Percentiles rank a stretch among this genome's conserved stretches.
phyloP scores from a whole-genome alignment of 73 alveolate species.

The Paramecium tetraurelia region DNA sequence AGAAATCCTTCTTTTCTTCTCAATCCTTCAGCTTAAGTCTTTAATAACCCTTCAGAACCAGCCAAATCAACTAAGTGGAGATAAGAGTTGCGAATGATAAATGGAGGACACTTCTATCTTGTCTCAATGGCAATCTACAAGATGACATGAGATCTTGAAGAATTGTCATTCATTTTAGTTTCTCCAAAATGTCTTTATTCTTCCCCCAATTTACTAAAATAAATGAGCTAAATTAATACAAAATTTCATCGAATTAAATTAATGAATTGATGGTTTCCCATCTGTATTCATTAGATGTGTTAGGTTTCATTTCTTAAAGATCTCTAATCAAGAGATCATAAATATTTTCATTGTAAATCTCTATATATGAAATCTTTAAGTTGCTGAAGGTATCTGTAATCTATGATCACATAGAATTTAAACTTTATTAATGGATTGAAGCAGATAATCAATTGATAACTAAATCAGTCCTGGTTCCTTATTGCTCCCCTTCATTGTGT shows the following conservation, averaged over 20 bases:
- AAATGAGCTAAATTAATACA: not conserved
- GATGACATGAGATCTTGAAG: slow-evolving; percentile 60
- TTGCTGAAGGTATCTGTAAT: not conserved
- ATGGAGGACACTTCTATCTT: not conserved
- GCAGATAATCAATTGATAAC: not conserved
- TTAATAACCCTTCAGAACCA: slow-evolving; percentile 92
- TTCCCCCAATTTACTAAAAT: slow-evolving; percentile 50
- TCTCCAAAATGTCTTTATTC: slow-evolving; percentile 53
- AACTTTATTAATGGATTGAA: not conserved
- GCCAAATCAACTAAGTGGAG: slow-evolving; percentile 95
- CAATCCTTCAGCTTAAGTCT: slow-evolving; percentile 90
- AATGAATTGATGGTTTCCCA: not conserved
- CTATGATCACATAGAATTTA: not conserved
- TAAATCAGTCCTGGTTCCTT: slow-evolving; percentile 12
- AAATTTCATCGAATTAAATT: slow-evolving; percentile 13
- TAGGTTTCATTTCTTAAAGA: slow-evolving; percentile 8
- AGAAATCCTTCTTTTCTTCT: slow-evolving; percentile 83
- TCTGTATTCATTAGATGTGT: not conserved
- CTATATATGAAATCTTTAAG: not conserved
- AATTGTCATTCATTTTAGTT: slow-evolving; percentile 56
- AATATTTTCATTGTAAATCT: slow-evolving; percentile 8
- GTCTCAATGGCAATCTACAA: not conserved
- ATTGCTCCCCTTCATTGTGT: slow-evolving; percentile 3
- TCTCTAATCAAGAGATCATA: slow-evolving; percentile 19
- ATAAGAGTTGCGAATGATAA: slow-evolving; percentile 36